phyloP scores from a whole-genome alignment of 768 basidiomycete genomes.

The Mrakia frigida region DNA sequence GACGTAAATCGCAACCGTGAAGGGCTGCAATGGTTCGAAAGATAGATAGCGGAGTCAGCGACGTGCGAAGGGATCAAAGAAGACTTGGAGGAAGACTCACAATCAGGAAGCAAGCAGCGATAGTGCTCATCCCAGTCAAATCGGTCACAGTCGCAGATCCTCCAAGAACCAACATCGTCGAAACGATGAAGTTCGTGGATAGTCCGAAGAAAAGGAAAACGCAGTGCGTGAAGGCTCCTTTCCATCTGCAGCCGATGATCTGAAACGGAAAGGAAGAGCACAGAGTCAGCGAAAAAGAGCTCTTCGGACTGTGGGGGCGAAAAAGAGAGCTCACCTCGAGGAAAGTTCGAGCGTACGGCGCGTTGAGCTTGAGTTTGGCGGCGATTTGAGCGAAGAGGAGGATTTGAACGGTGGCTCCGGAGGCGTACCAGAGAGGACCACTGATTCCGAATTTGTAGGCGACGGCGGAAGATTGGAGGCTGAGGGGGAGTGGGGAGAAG shows the following conservation, averaged over 20 bases:
- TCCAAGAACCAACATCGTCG: conserved; percentile 45
- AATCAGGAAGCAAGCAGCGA: conserved; percentile 86
- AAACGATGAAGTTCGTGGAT: conserved; percentile 80
- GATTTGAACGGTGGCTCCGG: conserved; percentile 74
- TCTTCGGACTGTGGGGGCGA: too few species aligned
- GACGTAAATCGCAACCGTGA: conserved; percentile 76
- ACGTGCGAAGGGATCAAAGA: not conserved
- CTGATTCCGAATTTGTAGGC: conserved; percentile 81
- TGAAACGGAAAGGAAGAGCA: not conserved
- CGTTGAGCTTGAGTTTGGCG: conserved; percentile 85
- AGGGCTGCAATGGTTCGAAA: conserved; percentile 45
- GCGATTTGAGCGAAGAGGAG: conserved; percentile 87
- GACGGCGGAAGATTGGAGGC: conserved; percentile 70
- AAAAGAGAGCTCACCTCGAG: not conserved
- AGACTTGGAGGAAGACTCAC: not conserved
- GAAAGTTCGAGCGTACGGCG: conserved; percentile 51
- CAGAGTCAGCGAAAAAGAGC: too few species aligned
- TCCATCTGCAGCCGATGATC: conserved; percentile 66
- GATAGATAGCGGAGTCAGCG: too few species aligned
- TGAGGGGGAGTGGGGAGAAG: too few species aligned
- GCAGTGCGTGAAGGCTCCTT: conserved; percentile 65
- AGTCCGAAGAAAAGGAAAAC: conserved; percentile 88
- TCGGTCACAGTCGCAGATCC: conserved; percentile 77
- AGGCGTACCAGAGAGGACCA: conserved; percentile 84
- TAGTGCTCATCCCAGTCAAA: conserved; percentile 82